Conservation (phyloP, 371 early-diverging fungal genomes). For the Rhizopus microsporus region DNA sequence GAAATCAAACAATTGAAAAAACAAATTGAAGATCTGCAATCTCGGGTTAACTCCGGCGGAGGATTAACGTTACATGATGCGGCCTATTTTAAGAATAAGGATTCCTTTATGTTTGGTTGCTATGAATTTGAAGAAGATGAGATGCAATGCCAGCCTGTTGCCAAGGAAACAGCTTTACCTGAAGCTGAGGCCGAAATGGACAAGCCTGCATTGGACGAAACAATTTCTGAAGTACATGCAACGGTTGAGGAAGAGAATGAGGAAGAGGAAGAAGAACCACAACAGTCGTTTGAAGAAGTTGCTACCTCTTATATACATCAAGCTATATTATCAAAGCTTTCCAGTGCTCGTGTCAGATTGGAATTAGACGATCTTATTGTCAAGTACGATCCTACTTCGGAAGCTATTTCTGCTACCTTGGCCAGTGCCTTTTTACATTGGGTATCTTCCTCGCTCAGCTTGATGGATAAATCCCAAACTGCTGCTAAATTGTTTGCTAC, state of each 20-base stretch:
- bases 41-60: background rate
- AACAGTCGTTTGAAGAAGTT: slow-evolving; percentile 42
- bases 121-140: slow-evolving; percentile 19
- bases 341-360: slow-evolving; percentile 55
- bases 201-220: background rate
- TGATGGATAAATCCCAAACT: slow-evolving; percentile 1
- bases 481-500: slow-evolving; percentile 16
- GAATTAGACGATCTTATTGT: slow-evolving; percentile 60
- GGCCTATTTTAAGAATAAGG: slow-evolving; percentile 15
- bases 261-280: slow-evolving; percentile 24
- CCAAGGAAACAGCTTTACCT: slow-evolving; percentile 17
- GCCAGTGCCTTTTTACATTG: slow-evolving; percentile 43
- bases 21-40: slow-evolving; percentile 28
- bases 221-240: background rate
- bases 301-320: slow-evolving; percentile 58
- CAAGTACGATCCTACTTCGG: slow-evolving; percentile 56
- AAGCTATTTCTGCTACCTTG: slow-evolving; percentile 39
- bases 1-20: slow-evolving; percentile 30
- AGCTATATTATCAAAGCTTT: slow-evolving; percentile 53
- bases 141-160: slow-evolving; percentile 10
- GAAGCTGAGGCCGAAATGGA: slow-evolving; percentile 14
- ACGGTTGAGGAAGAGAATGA: slow-evolving; percentile 23
- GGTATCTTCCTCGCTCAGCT: slow-evolving; percentile 26
- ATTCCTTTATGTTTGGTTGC: slow-evolving; percentile 11
- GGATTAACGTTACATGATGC: slow-evolving; percentile 12